Evolutionary conservation across 2,329 filamentous ascomycete species (phyloP).

Genomic region (Paecilomyces sp.): DNA sequence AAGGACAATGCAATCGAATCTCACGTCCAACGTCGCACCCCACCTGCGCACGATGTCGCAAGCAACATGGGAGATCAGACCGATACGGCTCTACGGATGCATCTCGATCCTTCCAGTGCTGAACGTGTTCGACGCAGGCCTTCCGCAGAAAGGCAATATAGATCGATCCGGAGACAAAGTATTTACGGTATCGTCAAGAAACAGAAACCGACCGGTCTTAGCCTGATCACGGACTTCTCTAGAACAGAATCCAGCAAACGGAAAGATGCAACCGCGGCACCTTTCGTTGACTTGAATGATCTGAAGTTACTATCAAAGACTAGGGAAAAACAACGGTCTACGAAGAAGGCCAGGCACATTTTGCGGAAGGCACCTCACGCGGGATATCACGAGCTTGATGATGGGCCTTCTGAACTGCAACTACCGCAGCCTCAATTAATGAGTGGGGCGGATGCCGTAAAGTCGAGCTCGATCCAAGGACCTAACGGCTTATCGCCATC

Average conservation of each 20-base stretch:
- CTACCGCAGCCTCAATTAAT: conserved; percentile 5
- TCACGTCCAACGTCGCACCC: conserved; percentile 16
- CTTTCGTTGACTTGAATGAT: conserved; percentile 31
- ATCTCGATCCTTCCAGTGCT: conserved; percentile 1
- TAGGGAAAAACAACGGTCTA: conserved; percentile 24
- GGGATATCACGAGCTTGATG: conserved; percentile 15
- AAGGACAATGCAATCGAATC: conserved; percentile 24
- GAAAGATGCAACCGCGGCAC: conserved; percentile 6
- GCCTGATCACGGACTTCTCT: conserved; percentile 37
- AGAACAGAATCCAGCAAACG: conserved; percentile 8
- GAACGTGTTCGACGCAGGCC: background rate
- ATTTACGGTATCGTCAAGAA: conserved; percentile 16
- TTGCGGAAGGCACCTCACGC: conserved; percentile 14
- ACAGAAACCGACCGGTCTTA: conserved; percentile 30
- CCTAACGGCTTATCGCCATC: conserved; percentile 36
- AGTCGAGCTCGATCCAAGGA: conserved; percentile 14
- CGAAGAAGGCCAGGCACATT: conserved; percentile 14
- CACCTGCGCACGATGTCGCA: conserved; percentile 4
- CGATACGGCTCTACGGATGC: background rate
- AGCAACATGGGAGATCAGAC: background rate
- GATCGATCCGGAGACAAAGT: conserved; percentile 3
- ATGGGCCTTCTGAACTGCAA: conserved; percentile 5
- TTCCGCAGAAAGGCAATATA: background rate
- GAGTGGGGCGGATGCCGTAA: conserved; percentile 7
- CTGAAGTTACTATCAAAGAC: conserved; percentile 26